Conservation (phyloP, 805 yeast genomes). For the Blastobotrys chiropterorum region DNA sequence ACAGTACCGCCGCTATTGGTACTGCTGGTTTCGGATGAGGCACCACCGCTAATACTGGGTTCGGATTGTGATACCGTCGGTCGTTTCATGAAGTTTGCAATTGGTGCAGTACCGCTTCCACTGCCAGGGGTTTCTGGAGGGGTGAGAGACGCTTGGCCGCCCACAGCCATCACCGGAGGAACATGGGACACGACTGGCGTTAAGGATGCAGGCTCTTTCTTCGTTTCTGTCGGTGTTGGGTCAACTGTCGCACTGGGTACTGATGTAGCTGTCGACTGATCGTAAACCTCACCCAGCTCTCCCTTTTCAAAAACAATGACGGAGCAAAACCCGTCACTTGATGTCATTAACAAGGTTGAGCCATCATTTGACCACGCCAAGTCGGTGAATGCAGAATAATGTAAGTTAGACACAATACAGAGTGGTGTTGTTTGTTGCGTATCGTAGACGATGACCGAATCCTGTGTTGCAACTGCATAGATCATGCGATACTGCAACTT, state of each 20-base stretch:
- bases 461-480: slow-evolving; percentile 91
- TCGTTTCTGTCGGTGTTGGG: slow-evolving; percentile 6
- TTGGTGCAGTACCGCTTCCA: neutral
- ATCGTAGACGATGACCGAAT: slow-evolving; percentile 73
- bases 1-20: neutral
- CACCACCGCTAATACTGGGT: too few species aligned
- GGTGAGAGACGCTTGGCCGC: slow-evolving; percentile 10
- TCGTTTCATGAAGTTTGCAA: neutral
- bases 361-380: slow-evolving; percentile 83
- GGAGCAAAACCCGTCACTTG: slow-evolving; percentile 92
- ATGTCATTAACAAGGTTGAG: slow-evolving; percentile 56
- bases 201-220: slow-evolving; percentile 4
- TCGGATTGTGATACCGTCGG: too few species aligned
- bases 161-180: slow-evolving; percentile 15
- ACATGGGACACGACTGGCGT: slow-evolving; percentile 18
- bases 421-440: slow-evolving; percentile 66
- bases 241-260: slow-evolving; percentile 16
- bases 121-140: slow-evolving; percentile 15
- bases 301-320: slow-evolving; percentile 47
- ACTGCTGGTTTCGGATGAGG: neutral
- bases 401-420: slow-evolving; percentile 71
- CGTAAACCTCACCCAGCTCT: slow-evolving; percentile 45
- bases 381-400: slow-evolving; percentile 85
- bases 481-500: slow-evolving; percentile 70
- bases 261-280: slow-evolving; percentile 9